These are phyloP conservation scores for Lepidium campestre DNA, from an alignment of 441 rosid species.

Conservation along the genomic window DNA sequence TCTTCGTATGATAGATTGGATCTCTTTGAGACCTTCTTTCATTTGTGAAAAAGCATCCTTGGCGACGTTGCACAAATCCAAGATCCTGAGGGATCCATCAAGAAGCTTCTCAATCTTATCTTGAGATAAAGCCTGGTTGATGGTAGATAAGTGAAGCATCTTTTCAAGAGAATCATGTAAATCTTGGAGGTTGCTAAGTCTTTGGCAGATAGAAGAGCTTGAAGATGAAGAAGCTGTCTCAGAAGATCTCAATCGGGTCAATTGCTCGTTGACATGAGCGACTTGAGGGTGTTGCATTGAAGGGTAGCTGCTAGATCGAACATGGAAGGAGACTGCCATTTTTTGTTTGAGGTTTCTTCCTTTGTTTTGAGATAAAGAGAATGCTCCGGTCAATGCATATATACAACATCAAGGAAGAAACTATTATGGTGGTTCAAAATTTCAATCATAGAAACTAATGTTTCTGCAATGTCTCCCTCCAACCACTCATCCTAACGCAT, in stretches of 20 bases:
- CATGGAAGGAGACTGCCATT: slow-evolving; percentile 34
- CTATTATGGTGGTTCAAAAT: background rate
- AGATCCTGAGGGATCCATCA: slow-evolving; percentile 34
- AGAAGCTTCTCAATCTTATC: slow-evolving; percentile 27
- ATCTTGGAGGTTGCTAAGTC: slow-evolving; percentile 27
- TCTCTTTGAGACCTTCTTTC: slow-evolving; percentile 30
- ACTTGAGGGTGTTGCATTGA: slow-evolving; percentile 35
- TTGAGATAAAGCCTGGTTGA: slow-evolving; percentile 18
- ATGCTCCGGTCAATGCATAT: background rate
- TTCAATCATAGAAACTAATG: background rate
- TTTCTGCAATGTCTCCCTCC: slow-evolving; percentile 22
- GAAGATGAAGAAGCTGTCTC: slow-evolving; percentile 16
- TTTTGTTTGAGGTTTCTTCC: background rate
- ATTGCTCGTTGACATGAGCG: slow-evolving; percentile 22
- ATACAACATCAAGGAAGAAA: background rate
- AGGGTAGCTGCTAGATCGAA: slow-evolving; percentile 42
- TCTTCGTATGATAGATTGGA: slow-evolving; percentile 28
- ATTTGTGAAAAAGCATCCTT: slow-evolving; percentile 22
- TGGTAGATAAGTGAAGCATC: slow-evolving; percentile 26
- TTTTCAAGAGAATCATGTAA: slow-evolving; percentile 30
- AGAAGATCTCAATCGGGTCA: slow-evolving; percentile 29
- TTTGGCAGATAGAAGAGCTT: slow-evolving; percentile 16
- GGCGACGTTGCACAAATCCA: slow-evolving; percentile 23
- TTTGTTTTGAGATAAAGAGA: background rate
- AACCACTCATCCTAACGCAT: slow-evolving; percentile 1